A percentile compares a stretch with the other conserved stretches of the same genome.
These are phyloP conservation scores for Curvularia lunata DNA, from an alignment of 2,329 filamentous ascomycete genomes.

Conservation along the genomic window DNA sequence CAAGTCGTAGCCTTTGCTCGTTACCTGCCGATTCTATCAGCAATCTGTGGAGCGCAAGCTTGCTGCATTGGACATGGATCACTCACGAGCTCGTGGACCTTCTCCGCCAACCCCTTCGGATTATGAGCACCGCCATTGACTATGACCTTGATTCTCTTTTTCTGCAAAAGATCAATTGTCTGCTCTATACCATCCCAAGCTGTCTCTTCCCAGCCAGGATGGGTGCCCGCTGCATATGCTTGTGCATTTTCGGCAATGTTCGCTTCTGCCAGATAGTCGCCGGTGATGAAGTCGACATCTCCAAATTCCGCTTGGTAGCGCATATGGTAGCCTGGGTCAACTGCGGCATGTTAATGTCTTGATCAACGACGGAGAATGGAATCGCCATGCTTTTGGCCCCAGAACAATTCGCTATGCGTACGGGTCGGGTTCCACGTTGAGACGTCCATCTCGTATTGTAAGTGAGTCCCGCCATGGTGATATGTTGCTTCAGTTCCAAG, in stretches of 20 bases:
- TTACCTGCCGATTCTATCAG: slow-evolving; percentile 32
- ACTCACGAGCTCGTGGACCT: slow-evolving; percentile 50
- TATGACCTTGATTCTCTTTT: slow-evolving; percentile 59
- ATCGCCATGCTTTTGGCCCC: neutral
- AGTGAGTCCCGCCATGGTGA: neutral
- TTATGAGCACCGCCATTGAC: slow-evolving; percentile 65
- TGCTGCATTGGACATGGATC: neutral
- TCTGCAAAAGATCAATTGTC: slow-evolving; percentile 53
- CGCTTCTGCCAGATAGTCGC: neutral
- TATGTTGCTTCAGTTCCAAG: neutral
- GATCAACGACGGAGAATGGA: neutral
- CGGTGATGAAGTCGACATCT: neutral
- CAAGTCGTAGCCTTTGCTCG: slow-evolving; percentile 45
- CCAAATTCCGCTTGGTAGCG: neutral
- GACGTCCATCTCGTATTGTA: neutral
- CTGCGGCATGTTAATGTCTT: neutral
- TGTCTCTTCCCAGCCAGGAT: slow-evolving; percentile 43
- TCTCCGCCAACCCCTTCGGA: slow-evolving; percentile 59
- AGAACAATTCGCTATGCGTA: neutral
- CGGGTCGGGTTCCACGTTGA: neutral
- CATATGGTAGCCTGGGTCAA: neutral
- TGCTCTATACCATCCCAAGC: slow-evolving; percentile 58
- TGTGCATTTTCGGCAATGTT: neutral
- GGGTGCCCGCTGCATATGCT: neutral
- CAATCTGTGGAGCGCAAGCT: neutral